Base-by-base conservation (phyloP, 176 grass and related monocot genomes). In the Carex kokanica region DNA sequence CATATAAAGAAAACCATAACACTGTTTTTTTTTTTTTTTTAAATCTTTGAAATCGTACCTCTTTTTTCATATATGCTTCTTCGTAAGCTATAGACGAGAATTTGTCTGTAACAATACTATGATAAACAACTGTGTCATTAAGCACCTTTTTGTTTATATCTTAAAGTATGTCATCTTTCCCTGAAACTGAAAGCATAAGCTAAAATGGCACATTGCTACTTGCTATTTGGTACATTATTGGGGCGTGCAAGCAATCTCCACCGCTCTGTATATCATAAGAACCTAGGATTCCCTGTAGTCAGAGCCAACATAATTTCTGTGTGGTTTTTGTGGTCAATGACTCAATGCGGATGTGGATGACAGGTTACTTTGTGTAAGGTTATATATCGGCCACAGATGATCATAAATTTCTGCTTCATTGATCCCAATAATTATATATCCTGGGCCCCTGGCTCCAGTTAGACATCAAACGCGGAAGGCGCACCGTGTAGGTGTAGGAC, bases 121-220 rank as follows among this genome's bases (percentile, higher is more conserved):
- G 36, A 38, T 38, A 38, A 38, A 38, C 5, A 5, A 38, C 4
- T 5, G 36, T 6, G 36, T 38, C 36, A 38, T 38, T 38, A 38
- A 38, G 36, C 5, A 38, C 36, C 36, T 38, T 38, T 45, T 0
- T 59, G 4, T 8, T 59, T 20, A 61, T 6, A 47, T 47, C 45
- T 23, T 61, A 61, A 58, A 58, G 18, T 61, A 20, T 61, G 1
- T 61, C 21, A 75, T 75, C 72, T 75, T 75, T 75, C 72, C 23
- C 72, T 75, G 72, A 75, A 75, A 53, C 72, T 75, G 72, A 75
- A 75, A 53, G 72, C 72, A 75, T 75, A 75, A 75, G 72, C 43
- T 45, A 53, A 27, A 5, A 75, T 41, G 72, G 72, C 21, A 54
- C 72, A 54, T 47, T 17, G 47, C 5, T 29, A 3, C 47, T 29